phyloP scores from a whole-genome alignment of 73 alveolate species.

The Paramecium sonneborni region DNA sequence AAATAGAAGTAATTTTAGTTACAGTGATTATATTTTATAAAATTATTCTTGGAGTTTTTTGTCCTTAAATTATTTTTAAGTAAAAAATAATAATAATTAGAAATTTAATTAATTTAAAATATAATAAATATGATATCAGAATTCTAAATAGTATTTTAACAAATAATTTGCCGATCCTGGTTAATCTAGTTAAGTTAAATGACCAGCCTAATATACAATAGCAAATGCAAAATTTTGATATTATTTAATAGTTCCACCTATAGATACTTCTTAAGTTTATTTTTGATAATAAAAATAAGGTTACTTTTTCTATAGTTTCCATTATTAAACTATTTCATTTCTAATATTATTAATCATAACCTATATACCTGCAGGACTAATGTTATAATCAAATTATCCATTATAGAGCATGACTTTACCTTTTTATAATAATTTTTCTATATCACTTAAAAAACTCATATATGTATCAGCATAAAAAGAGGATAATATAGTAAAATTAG shows the following conservation, averaged over 20 bases:
- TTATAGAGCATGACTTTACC: neutral
- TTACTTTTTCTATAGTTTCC: neutral
- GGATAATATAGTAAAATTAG: neutral
- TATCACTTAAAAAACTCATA: neutral
- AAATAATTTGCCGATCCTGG: neutral
- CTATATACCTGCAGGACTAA: neutral
- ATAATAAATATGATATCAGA: neutral
- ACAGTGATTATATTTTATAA: too few species aligned
- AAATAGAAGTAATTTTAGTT: too few species aligned
- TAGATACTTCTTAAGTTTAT: neutral
- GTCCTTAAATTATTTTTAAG: too few species aligned
- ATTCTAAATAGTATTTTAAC: neutral
- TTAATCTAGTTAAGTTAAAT: neutral
- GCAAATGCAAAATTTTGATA: neutral
- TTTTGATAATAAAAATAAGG: neutral
- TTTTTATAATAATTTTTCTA: neutral
- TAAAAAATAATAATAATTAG: neutral
- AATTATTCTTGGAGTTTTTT: too few species aligned
- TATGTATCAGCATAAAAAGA: neutral
- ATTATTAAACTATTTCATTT: neutral
- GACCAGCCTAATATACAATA: neutral
- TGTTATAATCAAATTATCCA: constrained; percentile 9
- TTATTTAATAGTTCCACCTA: neutral
- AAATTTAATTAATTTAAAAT: neutral
- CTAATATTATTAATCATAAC: neutral